Conservation (phyloP, 306 rosid genomes). For the Inga leiocalycina region DNA sequence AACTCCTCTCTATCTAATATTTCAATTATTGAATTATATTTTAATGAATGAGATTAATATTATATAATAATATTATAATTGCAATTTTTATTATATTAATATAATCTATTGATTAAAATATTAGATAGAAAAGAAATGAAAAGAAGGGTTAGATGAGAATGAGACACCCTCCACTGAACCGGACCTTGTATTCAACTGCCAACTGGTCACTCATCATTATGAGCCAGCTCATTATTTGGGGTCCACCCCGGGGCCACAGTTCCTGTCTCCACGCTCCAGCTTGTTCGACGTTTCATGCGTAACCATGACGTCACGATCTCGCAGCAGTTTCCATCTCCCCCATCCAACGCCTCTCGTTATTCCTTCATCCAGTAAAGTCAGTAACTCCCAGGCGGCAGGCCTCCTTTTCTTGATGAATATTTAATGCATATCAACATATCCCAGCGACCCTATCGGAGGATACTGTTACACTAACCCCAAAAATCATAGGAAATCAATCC, state of each 20-base stretch:
- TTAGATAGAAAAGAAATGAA: no score
- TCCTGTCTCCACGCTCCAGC: neutral
- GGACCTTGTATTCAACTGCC: conserved; percentile 8
- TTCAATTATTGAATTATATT: no score
- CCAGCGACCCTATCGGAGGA: neutral
- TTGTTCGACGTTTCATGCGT: neutral
- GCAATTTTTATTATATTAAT: no score
- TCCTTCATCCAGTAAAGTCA: neutral
- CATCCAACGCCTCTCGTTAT: conserved; percentile 28
- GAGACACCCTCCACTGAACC: neutral
- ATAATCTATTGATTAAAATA: no score
- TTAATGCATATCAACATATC: neutral
- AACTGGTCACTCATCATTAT: conserved; percentile 10
- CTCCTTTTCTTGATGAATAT: neutral
- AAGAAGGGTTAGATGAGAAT: no score
- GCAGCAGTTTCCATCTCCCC: neutral
- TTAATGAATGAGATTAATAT: no score
- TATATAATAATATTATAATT: no score
- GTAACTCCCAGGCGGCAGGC: neutral
- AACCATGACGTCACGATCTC: conserved; percentile 38
- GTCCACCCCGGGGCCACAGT: conserved; percentile 17
- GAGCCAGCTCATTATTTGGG: neutral
- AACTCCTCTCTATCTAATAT: no score
- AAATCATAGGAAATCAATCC: no score
- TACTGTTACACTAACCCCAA: no score